A percentile compares a stretch with the other conserved stretches of the same genome.
phyloP scores from a whole-genome alignment of 768 basidiomycete species.

The Suillus variegatus region DNA sequence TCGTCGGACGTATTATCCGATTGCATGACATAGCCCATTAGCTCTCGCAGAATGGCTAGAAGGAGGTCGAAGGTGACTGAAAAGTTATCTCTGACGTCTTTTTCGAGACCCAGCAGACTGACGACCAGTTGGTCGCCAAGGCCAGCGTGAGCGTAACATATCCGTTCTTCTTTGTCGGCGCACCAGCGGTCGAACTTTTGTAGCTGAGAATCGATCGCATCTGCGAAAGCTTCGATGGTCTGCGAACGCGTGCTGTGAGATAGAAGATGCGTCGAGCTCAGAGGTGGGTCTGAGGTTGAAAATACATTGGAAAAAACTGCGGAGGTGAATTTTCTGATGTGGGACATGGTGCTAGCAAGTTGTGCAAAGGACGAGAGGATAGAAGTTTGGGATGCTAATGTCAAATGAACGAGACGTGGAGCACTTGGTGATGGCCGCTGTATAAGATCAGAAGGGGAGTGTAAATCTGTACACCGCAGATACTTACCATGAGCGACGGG shows the following conservation, averaged over 20 bases:
- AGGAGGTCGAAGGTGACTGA: constrained; percentile 59
- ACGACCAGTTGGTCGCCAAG: constrained; percentile 43
- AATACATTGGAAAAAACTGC: constrained; percentile 43
- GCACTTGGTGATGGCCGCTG: constrained; percentile 49
- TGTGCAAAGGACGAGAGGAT: constrained; percentile 59
- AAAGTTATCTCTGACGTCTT: constrained; percentile 56
- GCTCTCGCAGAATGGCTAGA: constrained; percentile 45
- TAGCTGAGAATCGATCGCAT: constrained; percentile 66
- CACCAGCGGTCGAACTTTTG: constrained; percentile 69
- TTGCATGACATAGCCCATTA: constrained; percentile 32
- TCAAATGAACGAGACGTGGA: constrained; percentile 67
- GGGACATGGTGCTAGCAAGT: constrained; percentile 61
- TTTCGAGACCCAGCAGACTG: constrained; percentile 69
- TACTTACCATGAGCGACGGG: constrained; percentile 36
- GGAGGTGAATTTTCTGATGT: constrained; percentile 62
- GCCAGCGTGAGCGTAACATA: constrained; percentile 61
- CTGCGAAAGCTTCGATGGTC: constrained; percentile 82
- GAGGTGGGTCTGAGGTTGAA: constrained; percentile 17
- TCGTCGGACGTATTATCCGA: constrained; percentile 27
- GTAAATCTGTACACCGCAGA: neutral
- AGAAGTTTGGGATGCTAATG: constrained; percentile 65
- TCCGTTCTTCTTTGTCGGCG: constrained; percentile 62
- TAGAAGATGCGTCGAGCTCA: constrained; percentile 25
- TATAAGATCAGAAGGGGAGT: neutral
- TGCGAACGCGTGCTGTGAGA: constrained; percentile 38